Evolutionary conservation across 2,329 filamentous ascomycete species (phyloP), one percentile per base, ranked within the genome.

Genomic region (Venturia nashicola): DNA sequence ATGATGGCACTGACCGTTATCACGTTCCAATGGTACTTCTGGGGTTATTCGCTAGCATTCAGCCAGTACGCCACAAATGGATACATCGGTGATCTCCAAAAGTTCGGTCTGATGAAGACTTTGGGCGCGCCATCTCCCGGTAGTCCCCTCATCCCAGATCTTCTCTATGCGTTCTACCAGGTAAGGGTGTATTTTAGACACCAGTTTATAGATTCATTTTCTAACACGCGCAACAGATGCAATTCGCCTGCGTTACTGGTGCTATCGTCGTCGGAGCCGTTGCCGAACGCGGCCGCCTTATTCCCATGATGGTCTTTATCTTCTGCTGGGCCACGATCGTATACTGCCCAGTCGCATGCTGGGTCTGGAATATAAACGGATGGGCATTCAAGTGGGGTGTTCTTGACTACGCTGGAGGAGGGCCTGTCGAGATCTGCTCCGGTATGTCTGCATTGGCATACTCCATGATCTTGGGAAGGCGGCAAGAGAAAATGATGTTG

Each of bases 1-100:
- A 95, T 99, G 90, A 93, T 89, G 75, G 94, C 91, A 59, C 89
- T 89, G 73, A 92, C 90, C 59, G 86, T 97, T 73, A 83, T 97
- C 74, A 88, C 90, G 64, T 97, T 99, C 80, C 94, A 99, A 79
- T 99, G 94, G 94, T 97, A 97, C 73, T 97, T 99, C 76, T 97
- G 94, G 93, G 94, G 94, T 44, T 99, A 96, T 77, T 96, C 93
- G 16, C 82, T 99, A 66, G 92, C 93, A 62, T 97, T 97, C 77
- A 94, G 89, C 72, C 81, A 83, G 54, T 86, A 85, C 16, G 89
- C 87, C 5, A 91, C 84, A 69, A 97, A 90, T 77, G 88, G 90
- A 62, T 97, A 89, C 78, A 97, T 99, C 72, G 94, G 94, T 64
- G 86, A 97, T 74, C 78, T 99, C 64, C 83, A 86, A 69, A 89